phyloP scores from a whole-genome alignment of 2,329 filamentous ascomycete species.

The Colletotrichum tamarilloi region DNA sequence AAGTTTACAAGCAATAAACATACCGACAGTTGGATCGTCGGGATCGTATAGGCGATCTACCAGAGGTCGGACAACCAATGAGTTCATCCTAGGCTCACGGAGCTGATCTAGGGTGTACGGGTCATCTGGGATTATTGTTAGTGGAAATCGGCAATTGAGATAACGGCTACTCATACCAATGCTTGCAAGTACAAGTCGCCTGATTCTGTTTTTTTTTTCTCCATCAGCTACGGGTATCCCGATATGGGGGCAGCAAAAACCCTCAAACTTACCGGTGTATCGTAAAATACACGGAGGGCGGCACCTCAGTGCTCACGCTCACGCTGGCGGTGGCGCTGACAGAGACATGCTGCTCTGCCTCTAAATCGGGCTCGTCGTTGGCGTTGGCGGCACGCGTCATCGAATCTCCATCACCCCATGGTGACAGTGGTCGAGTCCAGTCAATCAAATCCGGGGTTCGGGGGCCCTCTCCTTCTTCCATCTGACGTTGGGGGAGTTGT shows the following conservation, averaged over 20 bases:
- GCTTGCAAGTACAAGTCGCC: constrained; percentile 25
- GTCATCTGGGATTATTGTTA: constrained; percentile 46
- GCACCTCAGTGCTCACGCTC: constrained; percentile 16
- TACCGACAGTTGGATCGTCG: constrained; percentile 72
- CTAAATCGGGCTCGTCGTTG: constrained; percentile 11
- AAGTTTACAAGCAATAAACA: constrained; percentile 26
- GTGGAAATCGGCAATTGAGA: background rate
- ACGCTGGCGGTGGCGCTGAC: constrained; percentile 22
- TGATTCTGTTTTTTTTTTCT: background rate
- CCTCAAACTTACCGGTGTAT: constrained; percentile 23
- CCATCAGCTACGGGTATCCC: background rate
- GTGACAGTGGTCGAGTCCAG: constrained; percentile 31
- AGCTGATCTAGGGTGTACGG: constrained; percentile 69
- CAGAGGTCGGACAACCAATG: constrained; percentile 72
- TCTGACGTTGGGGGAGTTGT: constrained; percentile 2
- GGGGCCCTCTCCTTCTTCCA: constrained; percentile 25
- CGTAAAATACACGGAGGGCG: constrained; percentile 28
- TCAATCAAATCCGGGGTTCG: constrained; percentile 31
- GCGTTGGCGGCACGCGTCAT: background rate
- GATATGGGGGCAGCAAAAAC: background rate
- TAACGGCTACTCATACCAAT: background rate
- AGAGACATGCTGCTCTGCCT: constrained; percentile 21
- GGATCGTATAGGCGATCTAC: constrained; percentile 75
- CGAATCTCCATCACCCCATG: constrained; percentile 24
- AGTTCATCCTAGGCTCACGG: constrained; percentile 74